Base-by-base conservation (phyloP, 2,329 filamentous ascomycete genomes). In the Tolypocladium album region DNA sequence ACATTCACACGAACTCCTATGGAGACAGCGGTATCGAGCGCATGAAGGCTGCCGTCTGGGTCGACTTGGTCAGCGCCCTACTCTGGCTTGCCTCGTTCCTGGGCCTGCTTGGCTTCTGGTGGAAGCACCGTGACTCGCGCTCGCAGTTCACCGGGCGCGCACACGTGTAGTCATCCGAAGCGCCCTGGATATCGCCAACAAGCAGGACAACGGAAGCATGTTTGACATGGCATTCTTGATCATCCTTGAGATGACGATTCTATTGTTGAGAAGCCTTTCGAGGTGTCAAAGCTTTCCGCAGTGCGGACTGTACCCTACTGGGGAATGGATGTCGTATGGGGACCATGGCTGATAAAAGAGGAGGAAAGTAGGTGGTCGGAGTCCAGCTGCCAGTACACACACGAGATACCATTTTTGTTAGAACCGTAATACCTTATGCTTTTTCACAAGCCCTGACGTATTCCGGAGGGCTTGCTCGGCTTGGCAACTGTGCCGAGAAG, bases 31-130 rank as follows among this genome's bases (percentile, higher is more conserved):
- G 81, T 57, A 81, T 93, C 60, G 76, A 79, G 65, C 82, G 89
- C 60, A 96, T 96, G 91, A 91, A 92, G 76, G 86, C 87, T 69
- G 89, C 90, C 6, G 89, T 94, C 20, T 96, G 90, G 89, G 80
- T 96, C 55, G 88, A 93, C 71, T 73, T 96, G 57, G 77, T 82
- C 55, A 90, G 88, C 70, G 82, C 90, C 71, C 70, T 90, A 17
- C 78, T 96, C 57, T 96, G 92, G 92, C 75, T 91, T 57, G 72
- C 87, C 55, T 86, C 84, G 3, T 80, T 83, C 4, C 61, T 82
- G 15, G 83, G 80, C 36, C 77, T 82, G 17, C 76, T 77, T 17
- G 70, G 79, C 1, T 82, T 87, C 69, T 90, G 85, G 79, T 84
- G 77, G 71, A 76, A 74, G 62, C 76, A 82, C 67, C 78, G 82